A percentile compares a stretch with the other conserved stretches of the same genome.
These are phyloP conservation scores for Lantana camara DNA, from an alignment of 257 asterid species.

Conservation along the genomic window DNA sequence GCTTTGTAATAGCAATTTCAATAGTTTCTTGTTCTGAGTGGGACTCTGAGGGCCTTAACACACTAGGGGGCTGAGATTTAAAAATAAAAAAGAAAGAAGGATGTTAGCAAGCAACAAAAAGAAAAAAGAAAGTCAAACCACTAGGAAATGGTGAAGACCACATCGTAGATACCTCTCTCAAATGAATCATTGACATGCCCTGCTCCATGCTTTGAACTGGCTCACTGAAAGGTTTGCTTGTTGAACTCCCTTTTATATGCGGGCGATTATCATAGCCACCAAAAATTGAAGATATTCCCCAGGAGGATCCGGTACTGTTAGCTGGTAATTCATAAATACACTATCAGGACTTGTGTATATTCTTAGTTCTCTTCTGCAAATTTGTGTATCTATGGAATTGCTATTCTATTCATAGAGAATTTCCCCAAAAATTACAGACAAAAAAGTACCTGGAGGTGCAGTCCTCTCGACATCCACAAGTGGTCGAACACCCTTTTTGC, in stretches of 20 bases:
- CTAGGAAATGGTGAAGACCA: conserved; percentile 11
- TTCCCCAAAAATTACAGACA: not conserved
- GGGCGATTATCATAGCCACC: conserved; percentile 66
- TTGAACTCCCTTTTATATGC: conserved; percentile 56
- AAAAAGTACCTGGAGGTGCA: conserved; percentile 58
- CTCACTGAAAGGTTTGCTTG: conserved; percentile 57
- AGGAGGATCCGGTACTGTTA: conserved; percentile 58
- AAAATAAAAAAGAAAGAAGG: conserved; percentile 23
- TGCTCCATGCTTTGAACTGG: conserved; percentile 69
- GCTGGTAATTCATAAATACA: conserved; percentile 38
- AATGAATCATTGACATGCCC: conserved; percentile 71
- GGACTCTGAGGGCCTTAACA: conserved; percentile 56
- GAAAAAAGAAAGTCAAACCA: not conserved
- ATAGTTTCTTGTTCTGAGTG: conserved; percentile 55
- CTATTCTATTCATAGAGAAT: conserved; percentile 1
- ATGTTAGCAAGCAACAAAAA: conserved; percentile 24
- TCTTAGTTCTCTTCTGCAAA: not conserved
- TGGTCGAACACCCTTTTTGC: conserved; percentile 60
- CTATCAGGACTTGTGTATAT: conserved; percentile 21
- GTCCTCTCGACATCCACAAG: conserved; percentile 70
- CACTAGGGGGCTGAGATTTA: conserved; percentile 49
- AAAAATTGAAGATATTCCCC: conserved; percentile 97
- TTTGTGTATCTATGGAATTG: conserved; percentile 9
- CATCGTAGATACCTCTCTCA: conserved; percentile 71
- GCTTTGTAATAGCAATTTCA: conserved; percentile 56